phyloP scores from a whole-genome alignment of 2,329 filamentous ascomycete genomes.

The Trichoderma hamatum region DNA sequence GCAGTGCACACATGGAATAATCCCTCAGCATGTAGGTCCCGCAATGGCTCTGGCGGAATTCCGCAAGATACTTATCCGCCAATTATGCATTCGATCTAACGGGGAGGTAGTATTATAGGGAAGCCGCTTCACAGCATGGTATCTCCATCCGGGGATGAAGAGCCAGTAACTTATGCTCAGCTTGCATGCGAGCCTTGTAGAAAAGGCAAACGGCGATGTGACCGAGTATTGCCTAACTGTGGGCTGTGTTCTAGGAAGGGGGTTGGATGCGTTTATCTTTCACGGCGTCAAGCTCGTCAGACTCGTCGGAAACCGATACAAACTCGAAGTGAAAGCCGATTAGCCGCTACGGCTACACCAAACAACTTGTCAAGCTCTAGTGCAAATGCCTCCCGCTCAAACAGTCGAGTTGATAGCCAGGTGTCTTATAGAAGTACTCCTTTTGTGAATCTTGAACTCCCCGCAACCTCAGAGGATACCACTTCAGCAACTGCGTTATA shows the following conservation, averaged over 20 bases:
- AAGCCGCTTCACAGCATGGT: background rate
- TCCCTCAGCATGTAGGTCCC: background rate
- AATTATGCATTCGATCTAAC: background rate
- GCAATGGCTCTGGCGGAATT: background rate
- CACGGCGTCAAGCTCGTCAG: background rate
- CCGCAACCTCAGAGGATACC: background rate
- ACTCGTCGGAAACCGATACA: background rate
- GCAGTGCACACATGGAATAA: background rate
- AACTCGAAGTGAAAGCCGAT: background rate
- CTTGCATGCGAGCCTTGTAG: constrained; percentile 1
- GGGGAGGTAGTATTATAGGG: background rate
- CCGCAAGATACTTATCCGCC: background rate
- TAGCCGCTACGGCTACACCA: background rate
- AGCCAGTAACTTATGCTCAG: background rate
- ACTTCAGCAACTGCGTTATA: background rate
- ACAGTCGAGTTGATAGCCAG: background rate
- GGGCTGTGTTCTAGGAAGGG: background rate
- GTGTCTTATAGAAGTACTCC: background rate
- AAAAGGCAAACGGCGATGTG: constrained; percentile 5
- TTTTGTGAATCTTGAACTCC: background rate
- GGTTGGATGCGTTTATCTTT: background rate
- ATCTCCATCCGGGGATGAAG: background rate
- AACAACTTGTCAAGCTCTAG: constrained; percentile 1
- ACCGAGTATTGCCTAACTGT: background rate
- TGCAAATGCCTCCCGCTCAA: background rate